Evolutionary conservation across 2,329 filamentous ascomycete genomes (phyloP).

Genomic region (Trichoderma sp.): DNA sequence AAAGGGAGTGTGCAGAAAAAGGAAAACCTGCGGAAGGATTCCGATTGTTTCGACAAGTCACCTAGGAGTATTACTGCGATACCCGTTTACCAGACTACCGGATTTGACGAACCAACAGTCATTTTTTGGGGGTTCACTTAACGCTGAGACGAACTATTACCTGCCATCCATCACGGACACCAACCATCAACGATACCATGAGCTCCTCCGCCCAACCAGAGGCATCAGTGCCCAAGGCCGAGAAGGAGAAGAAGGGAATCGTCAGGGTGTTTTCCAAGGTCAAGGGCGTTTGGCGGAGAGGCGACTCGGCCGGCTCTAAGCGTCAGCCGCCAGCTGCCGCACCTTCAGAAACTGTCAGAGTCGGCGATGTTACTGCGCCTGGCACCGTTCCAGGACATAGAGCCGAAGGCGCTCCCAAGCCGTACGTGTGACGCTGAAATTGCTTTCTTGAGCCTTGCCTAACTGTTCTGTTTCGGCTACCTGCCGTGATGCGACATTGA

Average conservation of each 20-base stretch:
- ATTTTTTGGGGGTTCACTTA: not conserved
- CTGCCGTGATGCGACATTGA: not conserved
- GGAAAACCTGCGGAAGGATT: not conserved
- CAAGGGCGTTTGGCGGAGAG: conserved; percentile 49
- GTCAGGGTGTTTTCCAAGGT: conserved; percentile 47
- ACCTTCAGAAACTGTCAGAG: not conserved
- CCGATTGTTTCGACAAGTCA: conserved; percentile 1
- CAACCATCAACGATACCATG: conserved; percentile 32
- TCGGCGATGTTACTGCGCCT: not conserved
- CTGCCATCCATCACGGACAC: not conserved
- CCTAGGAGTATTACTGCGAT: not conserved
- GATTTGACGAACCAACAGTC: not conserved
- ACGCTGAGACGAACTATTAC: conserved; percentile 1
- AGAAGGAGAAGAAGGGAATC: conserved; percentile 46
- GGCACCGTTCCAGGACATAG: not conserved
- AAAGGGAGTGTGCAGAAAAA: not conserved
- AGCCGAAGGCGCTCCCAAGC: not conserved
- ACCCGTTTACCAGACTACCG: conserved; percentile 1
- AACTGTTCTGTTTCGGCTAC: not conserved
- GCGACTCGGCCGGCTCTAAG: conserved; percentile 35
- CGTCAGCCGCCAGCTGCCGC: not conserved
- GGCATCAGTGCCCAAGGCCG: conserved; percentile 33
- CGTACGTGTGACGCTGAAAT: conserved; percentile 11
- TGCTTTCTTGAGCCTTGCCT: not conserved
- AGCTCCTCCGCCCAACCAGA: conserved; percentile 42